Conservation (phyloP, 129 eudicot species). For the Chrysanthemum lavandulifolium region DNA sequence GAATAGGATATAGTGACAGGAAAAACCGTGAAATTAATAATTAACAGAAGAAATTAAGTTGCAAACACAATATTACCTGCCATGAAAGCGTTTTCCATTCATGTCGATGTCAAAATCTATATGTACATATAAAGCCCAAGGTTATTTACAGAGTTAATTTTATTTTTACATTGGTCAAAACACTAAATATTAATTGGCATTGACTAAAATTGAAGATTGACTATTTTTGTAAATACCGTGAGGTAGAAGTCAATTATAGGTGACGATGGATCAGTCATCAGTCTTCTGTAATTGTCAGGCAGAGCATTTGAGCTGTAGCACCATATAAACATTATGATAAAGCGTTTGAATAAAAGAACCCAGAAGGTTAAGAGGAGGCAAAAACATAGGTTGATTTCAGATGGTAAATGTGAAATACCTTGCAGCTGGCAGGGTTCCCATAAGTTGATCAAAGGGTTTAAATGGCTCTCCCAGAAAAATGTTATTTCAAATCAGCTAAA, state of each 20-base stretch:
- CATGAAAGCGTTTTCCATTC: constrained; percentile 98
- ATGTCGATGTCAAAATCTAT: constrained; percentile 89
- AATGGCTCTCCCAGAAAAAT: constrained; percentile 89
- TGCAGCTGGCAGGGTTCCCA: constrained; percentile 99
- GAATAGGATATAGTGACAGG: constrained; percentile 6
- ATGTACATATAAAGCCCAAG: constrained; percentile 12
- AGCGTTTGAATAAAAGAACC: not conserved
- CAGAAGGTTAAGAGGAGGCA: too few relatives aligned
- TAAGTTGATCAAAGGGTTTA: constrained; percentile 97
- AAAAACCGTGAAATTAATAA: constrained; percentile 2
- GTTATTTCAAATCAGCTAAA: constrained; percentile 76
- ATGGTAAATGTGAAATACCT: constrained; percentile 44
- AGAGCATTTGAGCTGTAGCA: constrained; percentile 71
- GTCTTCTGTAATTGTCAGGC: constrained; percentile 69
- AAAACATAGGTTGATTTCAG: constrained; percentile 12
- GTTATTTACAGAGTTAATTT: not conserved
- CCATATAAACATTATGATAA: constrained; percentile 11
- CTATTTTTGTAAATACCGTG: constrained; percentile 42
- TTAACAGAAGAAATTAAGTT: not conserved
- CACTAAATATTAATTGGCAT: not conserved
- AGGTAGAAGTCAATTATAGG: constrained; percentile 85
- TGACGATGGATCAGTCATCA: constrained; percentile 90
- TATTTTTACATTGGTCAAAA: constrained; percentile 8
- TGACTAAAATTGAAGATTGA: constrained; percentile 5
- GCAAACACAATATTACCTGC: constrained; percentile 64